phyloP scores from a whole-genome alignment of 106 monocot genomes.

The Chionographis japonica region DNA sequence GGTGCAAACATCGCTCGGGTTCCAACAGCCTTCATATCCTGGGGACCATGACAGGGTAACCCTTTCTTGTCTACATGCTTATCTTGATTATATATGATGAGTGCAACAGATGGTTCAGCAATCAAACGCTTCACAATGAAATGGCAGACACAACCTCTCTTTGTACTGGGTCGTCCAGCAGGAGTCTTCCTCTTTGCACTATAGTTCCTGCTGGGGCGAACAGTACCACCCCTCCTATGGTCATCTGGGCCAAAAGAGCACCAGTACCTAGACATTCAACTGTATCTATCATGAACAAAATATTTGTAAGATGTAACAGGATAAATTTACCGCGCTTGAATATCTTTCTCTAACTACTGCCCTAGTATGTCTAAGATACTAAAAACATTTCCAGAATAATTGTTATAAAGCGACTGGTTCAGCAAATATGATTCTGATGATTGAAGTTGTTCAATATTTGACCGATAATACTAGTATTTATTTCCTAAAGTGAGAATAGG shows the following conservation, averaged over 20 bases:
- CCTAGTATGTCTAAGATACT: too few species aligned
- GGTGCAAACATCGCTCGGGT: constrained; percentile 88
- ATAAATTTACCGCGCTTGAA: too few species aligned
- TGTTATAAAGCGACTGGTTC: too few species aligned
- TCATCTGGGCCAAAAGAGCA: constrained; percentile 99
- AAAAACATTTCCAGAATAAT: too few species aligned
- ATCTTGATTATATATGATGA: constrained; percentile 90
- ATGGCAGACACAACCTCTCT: constrained; percentile 94
- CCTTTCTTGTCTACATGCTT: constrained; percentile 95
- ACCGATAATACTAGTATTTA: too few species aligned
- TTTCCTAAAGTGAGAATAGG: too few species aligned
- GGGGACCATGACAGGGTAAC: constrained; percentile 83
- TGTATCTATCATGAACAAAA: neutral
- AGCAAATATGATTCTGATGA: too few species aligned
- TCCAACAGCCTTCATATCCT: constrained; percentile 73
- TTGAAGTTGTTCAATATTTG: too few species aligned
- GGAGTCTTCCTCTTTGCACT: constrained; percentile 66
- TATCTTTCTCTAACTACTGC: too few species aligned
- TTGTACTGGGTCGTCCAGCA: constrained; percentile 88
- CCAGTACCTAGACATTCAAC: constrained; percentile 68
- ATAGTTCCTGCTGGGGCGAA: constrained; percentile 77
- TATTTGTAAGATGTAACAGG: too few species aligned
- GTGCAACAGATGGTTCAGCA: constrained; percentile 85
- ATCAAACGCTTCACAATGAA: constrained; percentile 95
- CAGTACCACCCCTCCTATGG: constrained; percentile 72